Base-by-base conservation (phyloP, 345 rosid genomes). In the Brassica carinata region DNA sequence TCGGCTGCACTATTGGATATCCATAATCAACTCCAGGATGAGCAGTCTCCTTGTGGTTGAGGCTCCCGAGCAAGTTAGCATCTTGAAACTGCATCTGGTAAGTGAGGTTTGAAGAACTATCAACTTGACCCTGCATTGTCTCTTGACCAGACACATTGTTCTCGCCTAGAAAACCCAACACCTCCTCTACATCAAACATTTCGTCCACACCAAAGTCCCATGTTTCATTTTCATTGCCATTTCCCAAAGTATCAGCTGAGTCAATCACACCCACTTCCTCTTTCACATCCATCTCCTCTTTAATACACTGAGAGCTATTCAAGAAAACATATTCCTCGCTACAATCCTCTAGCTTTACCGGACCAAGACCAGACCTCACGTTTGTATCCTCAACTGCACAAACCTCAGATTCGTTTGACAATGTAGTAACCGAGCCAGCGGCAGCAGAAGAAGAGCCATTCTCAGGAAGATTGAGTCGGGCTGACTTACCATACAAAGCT, bases 401-500 rank as follows among this genome's bases (percentile, higher is more conserved):
- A 10, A 86, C 80, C 78, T 87, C 94, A 15, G 92, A 87, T 53
- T 31, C 84, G 2, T 15, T 65, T 5, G 81, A 71, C 17, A 77
- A 71, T 0, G 90, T 72, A 0, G 87, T 67, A 2, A 71, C 68
- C 3, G 88, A 85, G 8, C 88, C 82, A 17, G 73, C 83, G 0
- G 61, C 83, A 0, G 81, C 69, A 3, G 87, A 68, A 40, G 70
- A 70, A 66, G 85, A 70, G 55, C 31, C 67, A 19, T 40, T 68
- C 1, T 74, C 84, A 0, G 93, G 92, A 64, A 87, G 76, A 61
- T 94, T 94, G 14, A 94, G 82, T 34, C 89, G 74, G 0, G 98
- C 98, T 31, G 14, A 70, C 2, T 81, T 36, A 13, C 98, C 98
- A 40, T 90, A 89, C 89, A 94, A 86, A 5, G 89, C 86, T 33